Evolutionary conservation across 805 yeast genomes (phyloP), one percentile per base, ranked within the genome.

Genomic region (Metschnikowia gelsemii): DNA sequence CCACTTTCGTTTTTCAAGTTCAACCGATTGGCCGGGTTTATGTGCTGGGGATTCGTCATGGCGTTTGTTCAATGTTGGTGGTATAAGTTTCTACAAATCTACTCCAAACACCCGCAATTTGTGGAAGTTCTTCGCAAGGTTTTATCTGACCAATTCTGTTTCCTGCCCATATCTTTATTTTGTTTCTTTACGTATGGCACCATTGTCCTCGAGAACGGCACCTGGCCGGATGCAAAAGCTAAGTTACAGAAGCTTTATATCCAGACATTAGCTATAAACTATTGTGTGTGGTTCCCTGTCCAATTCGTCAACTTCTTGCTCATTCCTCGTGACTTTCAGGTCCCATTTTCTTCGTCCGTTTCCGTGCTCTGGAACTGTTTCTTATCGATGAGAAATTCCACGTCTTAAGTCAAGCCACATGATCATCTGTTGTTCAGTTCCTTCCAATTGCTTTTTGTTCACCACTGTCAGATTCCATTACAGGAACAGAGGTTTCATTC

Each of bases 351-450:
- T 41, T 84, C 93, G 7, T 86, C 65, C 14, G 70, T 93, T 5
- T 91, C 96, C 21, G 95, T 91, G 14, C 66, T 91, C 26, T 91
- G 99, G 98, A 91, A 93, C 59, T 89, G 96, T 40, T 90, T 85
- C 66, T 67, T 91, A 36, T 88, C 96, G 0, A 79, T 87, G 76
- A 72, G 86, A 55, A 87, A 87, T 46, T 63, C 71, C 5, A 25
- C 36, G 13, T 32, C 43, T 2, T 36, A 19, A 25, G 6, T 24
- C 29, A 33, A n/a, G n/a, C 17, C n/a, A n/a, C n/a, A n/a, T n/a
- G n/a, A n/a, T n/a, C 8, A 16, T 29, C 3, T 29, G 8, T 5
- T 26, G 12, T 26, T 6, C 29, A 11, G 25, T 11, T 22, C 13
- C 14, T 26, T 4, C 13, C 14, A 11, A 16, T n/a, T 26, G 2